Conservation (phyloP, 805 yeast genomes). For the Schwanniomyces polymorphus region DNA sequence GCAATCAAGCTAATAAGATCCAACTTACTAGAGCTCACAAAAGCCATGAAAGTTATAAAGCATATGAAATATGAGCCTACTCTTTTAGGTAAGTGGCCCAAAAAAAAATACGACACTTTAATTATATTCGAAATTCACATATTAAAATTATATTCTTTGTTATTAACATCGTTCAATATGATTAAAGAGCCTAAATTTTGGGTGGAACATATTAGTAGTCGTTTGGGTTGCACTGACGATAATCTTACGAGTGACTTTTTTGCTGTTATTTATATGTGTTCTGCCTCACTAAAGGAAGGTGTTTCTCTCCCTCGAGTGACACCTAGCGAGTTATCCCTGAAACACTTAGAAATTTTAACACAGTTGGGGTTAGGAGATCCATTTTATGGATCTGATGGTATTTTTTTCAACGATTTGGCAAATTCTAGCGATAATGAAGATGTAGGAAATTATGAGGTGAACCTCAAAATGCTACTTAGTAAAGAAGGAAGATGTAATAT, state of each 20-base stretch:
- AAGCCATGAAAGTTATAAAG: slow-evolving; percentile 18
- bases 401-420: not conserved
- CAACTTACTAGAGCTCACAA: slow-evolving; percentile 19
- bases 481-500: slow-evolving; percentile 29
- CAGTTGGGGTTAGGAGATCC: slow-evolving; percentile 2
- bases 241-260: too few species aligned
- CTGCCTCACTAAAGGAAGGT: slow-evolving; percentile 23
- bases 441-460: slow-evolving; percentile 6
- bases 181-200: not conserved
- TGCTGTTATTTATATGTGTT: slow-evolving; percentile 28
- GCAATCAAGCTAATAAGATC: slow-evolving; percentile 17
- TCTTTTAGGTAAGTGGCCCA: slow-evolving; percentile 11
- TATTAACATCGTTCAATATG: slow-evolving; percentile 21
- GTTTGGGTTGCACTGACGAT: too few species aligned
- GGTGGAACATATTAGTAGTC: too few species aligned
- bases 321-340: slow-evolving; percentile 27
- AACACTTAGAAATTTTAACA: slow-evolving; percentile 23
- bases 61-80: too few species aligned
- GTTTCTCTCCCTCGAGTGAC: slow-evolving; percentile 31
- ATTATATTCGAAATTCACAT: slow-evolving; percentile 23
- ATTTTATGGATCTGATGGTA: slow-evolving; percentile 3
- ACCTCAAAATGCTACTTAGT: slow-evolving; percentile 24
- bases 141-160: slow-evolving; percentile 23
- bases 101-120: slow-evolving; percentile 3
- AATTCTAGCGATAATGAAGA: not conserved